Evolutionary conservation across 805 yeast genomes (phyloP).

Genomic region (Metschnikowia reukaufii): DNA sequence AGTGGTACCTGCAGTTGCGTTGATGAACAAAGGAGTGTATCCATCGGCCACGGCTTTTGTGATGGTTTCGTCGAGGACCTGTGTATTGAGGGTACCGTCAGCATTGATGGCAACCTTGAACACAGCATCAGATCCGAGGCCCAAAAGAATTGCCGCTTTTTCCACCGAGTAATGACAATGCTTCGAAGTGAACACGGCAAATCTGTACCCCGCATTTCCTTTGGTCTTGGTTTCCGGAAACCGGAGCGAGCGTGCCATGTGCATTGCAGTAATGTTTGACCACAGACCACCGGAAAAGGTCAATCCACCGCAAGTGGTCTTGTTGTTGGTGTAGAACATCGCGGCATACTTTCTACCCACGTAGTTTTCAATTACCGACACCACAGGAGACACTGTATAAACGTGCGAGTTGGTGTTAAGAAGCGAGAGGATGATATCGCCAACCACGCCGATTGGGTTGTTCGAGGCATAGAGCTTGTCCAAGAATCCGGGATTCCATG

Average conservation of each 20-base stretch:
- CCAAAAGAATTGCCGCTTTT: constrained; percentile 75
- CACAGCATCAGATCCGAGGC: constrained; percentile 63
- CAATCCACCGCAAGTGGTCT: constrained; percentile 68
- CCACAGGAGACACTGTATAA: constrained; percentile 78
- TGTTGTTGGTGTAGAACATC: constrained; percentile 48
- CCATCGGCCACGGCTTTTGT: constrained; percentile 49
- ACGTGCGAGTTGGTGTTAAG: constrained; percentile 86
- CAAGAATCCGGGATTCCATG: constrained; percentile 85
- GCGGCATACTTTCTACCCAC: constrained; percentile 68
- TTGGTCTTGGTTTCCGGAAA: constrained; percentile 66
- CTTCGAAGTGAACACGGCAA: constrained; percentile 68
- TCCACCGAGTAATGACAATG: constrained; percentile 82
- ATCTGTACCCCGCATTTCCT: constrained; percentile 54
- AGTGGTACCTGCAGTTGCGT: constrained; percentile 87
- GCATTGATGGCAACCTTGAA: constrained; percentile 59
- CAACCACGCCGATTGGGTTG: constrained; percentile 77
- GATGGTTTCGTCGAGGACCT: constrained; percentile 48
- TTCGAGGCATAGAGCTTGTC: constrained; percentile 86
- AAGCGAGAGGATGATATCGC: constrained; percentile 66
- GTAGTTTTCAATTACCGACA: constrained; percentile 70
- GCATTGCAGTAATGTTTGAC: constrained; percentile 78
- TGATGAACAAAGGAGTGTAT: constrained; percentile 68
- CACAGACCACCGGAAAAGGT: constrained; percentile 88
- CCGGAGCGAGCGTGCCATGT: constrained; percentile 66
- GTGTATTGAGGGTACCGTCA: constrained; percentile 57